Base-by-base conservation (phyloP, 768 basidiomycete species). In the Scleroderma citrinum region DNA sequence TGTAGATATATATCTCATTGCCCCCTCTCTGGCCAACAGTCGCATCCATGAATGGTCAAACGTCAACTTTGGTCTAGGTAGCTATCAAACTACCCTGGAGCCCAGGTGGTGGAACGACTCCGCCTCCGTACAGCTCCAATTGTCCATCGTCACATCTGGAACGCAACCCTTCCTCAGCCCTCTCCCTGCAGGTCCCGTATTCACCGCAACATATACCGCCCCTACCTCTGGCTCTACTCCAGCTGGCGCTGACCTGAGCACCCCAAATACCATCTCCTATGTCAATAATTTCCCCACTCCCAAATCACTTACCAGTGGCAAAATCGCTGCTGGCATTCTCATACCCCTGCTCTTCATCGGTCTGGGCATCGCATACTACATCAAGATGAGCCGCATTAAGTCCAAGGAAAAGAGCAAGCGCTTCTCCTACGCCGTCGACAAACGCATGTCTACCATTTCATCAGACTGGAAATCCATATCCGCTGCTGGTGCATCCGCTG, bases 401-500 rank as follows among this genome's bases (percentile, higher is more conserved):
- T 71, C 72, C 44, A 69, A 68, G 48, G 71, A 76, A 24, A 74
- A 84, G 62, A 73, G 77, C 59, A 75, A 69, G 63, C 72, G 73
- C 19, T 92, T 79, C 73, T 80, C 76, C 35, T 75, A 82, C 61
- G 76, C 72, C 10, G 65, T 92, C 63, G 88, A 92, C 69, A 81
- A 80, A 64, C 84, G 88, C 64, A 90, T 92, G 88, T 84, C 81
- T 2, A 86, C 83, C 43, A 87, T 90, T 55, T 83, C 81, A 6
- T 69, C 75, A 17, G 85, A 89, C 59, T 91, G 88, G 88, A 84
- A 83, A 63, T 74, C 76, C 38, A 81, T 89, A 56, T 78, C 83
- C 7, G 70, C 73, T 5, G 82, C 78, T 4, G 88, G 86, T 42
- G 89, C 87, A 1, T 71, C 73, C 19, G 85, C 82, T 30, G 89